phyloP scores from a whole-genome alignment of 2,329 filamentous ascomycete genomes.

The Hymenoscyphus linearis region DNA sequence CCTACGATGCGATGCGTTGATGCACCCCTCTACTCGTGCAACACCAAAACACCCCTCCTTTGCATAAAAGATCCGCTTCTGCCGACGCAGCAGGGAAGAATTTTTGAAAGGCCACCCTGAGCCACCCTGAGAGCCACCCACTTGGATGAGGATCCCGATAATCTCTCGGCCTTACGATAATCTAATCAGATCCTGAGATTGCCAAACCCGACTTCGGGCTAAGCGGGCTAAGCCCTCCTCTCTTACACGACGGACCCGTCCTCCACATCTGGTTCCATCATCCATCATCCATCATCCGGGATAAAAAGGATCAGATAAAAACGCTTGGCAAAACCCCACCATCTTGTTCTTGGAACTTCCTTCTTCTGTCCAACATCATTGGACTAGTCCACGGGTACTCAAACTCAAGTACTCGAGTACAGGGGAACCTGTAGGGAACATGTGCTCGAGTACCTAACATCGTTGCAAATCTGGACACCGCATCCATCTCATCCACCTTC shows the following conservation, averaged over 20 bases:
- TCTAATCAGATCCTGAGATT: neutral
- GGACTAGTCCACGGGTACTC: no score
- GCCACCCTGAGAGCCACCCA: no score
- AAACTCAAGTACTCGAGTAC: no score
- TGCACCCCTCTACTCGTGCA: no score
- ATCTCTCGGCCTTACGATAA: conserved; percentile 1
- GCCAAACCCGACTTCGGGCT: neutral
- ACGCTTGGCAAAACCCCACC: conserved; percentile 8
- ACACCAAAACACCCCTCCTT: neutral
- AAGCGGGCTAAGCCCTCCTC: neutral
- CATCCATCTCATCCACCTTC: neutral
- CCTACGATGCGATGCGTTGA: no score
- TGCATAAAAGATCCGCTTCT: neutral
- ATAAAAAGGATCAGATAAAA: conserved; percentile 21
- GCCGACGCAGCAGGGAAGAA: neutral
- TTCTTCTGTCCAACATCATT: neutral
- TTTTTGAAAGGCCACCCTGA: neutral
- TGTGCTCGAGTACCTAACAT: no score
- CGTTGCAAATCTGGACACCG: neutral
- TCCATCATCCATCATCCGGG: neutral
- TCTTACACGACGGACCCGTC: neutral
- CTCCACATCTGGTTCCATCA: neutral
- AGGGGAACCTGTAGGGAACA: no score
- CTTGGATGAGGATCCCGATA: neutral
- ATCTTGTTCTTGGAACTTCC: no score